phyloP scores from a whole-genome alignment of 2,329 filamentous ascomycete species.

The Stylonectria norvegica region DNA sequence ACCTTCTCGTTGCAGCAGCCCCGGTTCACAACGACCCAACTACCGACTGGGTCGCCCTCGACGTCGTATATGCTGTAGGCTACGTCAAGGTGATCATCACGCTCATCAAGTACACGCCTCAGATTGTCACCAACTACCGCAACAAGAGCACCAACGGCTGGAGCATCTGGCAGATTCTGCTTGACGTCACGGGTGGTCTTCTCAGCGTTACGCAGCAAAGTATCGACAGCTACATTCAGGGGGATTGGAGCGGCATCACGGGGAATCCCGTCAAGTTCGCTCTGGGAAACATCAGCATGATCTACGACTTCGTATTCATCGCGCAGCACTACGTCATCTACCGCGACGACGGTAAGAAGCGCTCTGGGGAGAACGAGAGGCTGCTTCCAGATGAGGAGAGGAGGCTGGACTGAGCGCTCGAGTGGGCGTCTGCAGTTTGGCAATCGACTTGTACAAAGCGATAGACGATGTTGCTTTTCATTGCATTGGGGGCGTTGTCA shows the following conservation, averaged over 20 bases:
- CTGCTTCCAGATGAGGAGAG: slow-evolving; percentile 31
- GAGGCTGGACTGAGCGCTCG: slow-evolving; percentile 16
- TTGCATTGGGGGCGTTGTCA: slow-evolving; percentile 1
- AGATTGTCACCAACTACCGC: slow-evolving; percentile 77
- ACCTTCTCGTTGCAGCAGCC: slow-evolving; percentile 43
- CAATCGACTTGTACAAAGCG: neutral
- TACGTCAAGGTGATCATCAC: slow-evolving; percentile 90
- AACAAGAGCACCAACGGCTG: slow-evolving; percentile 84
- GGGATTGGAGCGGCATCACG: slow-evolving; percentile 85
- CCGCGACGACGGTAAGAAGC: slow-evolving; percentile 13
- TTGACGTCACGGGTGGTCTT: slow-evolving; percentile 79
- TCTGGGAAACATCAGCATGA: slow-evolving; percentile 77
- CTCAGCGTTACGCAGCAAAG: slow-evolving; percentile 77
- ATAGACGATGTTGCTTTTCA: neutral
- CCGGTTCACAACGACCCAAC: slow-evolving; percentile 36
- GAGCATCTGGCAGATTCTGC: slow-evolving; percentile 78
- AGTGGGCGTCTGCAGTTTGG: slow-evolving; percentile 1
- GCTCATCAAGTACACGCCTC: slow-evolving; percentile 88
- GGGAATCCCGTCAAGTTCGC: slow-evolving; percentile 91
- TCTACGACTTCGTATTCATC: slow-evolving; percentile 86
- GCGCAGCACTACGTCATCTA: slow-evolving; percentile 86
- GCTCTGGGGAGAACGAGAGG: slow-evolving; percentile 22
- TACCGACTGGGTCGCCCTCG: slow-evolving; percentile 58
- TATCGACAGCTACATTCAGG: slow-evolving; percentile 79
- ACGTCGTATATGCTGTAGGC: slow-evolving; percentile 66